Percentiles rank a stretch among this genome's conserved stretches.
Evolutionary conservation across 805 yeast species (phyloP).

Genomic region (Schwanniomyces vanrijiae): DNA sequence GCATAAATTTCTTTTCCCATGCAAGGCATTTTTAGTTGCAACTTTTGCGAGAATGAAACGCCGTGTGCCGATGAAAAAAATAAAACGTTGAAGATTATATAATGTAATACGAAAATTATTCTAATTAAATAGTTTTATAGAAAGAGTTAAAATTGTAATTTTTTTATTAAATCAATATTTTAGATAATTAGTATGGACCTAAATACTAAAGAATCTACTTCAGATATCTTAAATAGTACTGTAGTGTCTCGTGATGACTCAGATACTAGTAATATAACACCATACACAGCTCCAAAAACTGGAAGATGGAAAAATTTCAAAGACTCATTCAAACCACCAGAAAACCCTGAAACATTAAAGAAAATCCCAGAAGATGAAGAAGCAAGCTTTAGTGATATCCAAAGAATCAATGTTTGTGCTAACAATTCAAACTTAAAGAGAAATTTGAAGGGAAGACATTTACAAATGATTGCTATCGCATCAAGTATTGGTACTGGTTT

Average conservation of each 20-base stretch:
- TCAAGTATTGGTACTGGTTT: slow-evolving; percentile 45
- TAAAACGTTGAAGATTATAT: background rate
- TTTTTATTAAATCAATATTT: background rate
- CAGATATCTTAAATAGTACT: background rate
- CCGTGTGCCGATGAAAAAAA: slow-evolving; percentile 1
- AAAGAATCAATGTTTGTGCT: slow-evolving; percentile 39
- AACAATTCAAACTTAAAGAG: slow-evolving; percentile 39
- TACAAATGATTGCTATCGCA: slow-evolving; percentile 46
- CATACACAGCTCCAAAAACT: slow-evolving; percentile 1
- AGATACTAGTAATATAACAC: background rate
- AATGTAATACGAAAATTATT: background rate
- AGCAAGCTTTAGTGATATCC: slow-evolving; percentile 30
- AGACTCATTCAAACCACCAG: slow-evolving; percentile 48
- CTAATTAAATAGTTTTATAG: background rate
- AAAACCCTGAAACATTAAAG: slow-evolving; percentile 21
- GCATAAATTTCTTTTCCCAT: background rate
- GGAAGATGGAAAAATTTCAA: slow-evolving; percentile 43
- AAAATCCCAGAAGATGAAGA: slow-evolving; percentile 17
- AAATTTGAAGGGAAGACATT: slow-evolving; percentile 33
- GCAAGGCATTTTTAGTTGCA: background rate
- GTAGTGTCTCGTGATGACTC: slow-evolving; percentile 2
- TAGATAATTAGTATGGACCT: background rate
- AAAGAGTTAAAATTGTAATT: background rate
- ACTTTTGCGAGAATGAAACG: slow-evolving; percentile 1
- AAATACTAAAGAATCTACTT: background rate